A percentile compares a stretch with the other conserved stretches of the same genome.
Conservation (phyloP, 768 basidiomycete species). For the Pleurotus cornucopiae region DNA sequence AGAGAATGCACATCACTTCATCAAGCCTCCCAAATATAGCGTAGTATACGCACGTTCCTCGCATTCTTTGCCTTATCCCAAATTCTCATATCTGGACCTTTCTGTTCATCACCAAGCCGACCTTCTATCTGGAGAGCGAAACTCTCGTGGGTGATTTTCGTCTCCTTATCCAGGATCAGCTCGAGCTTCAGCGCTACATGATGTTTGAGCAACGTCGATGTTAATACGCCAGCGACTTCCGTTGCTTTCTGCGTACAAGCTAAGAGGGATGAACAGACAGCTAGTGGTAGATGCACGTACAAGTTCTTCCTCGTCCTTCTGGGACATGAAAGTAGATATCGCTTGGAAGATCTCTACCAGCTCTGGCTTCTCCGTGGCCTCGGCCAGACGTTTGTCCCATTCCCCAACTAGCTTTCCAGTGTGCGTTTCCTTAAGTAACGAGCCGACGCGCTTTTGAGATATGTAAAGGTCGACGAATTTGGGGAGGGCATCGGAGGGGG, state of each 20-base stretch:
- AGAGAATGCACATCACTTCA: conserved; percentile 3
- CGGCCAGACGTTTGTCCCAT: conserved; percentile 68
- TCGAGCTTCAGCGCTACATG: conserved; percentile 88
- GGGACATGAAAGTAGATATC: conserved; percentile 74
- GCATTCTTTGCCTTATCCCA: conserved; percentile 80
- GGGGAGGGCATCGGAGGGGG: conserved; percentile 67
- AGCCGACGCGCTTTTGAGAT: conserved; percentile 64
- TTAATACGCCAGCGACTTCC: conserved; percentile 70
- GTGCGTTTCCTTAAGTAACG: conserved; percentile 78
- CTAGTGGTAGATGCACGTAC: conserved; percentile 38
- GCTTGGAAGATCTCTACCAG: conserved; percentile 74
- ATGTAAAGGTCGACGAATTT: conserved; percentile 62
- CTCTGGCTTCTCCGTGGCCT: conserved; percentile 59
- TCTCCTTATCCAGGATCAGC: conserved; percentile 86
- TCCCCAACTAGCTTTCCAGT: conserved; percentile 84
- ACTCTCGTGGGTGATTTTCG: conserved; percentile 85
- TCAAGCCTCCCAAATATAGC: not conserved
- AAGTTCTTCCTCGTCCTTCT: conserved; percentile 90
- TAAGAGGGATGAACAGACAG: not conserved
- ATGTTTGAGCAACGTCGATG: conserved; percentile 79
- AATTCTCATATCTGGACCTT: conserved; percentile 88
- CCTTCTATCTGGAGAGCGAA: conserved; percentile 84
- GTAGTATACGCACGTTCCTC: conserved; percentile 57
- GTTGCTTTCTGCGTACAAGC: conserved; percentile 60
- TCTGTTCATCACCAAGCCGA: conserved; percentile 83